A percentile compares a stretch with the other conserved stretches of the same genome.
Conservation (phyloP, 345 rosid genomes). For the Conringia planisiliqua region DNA sequence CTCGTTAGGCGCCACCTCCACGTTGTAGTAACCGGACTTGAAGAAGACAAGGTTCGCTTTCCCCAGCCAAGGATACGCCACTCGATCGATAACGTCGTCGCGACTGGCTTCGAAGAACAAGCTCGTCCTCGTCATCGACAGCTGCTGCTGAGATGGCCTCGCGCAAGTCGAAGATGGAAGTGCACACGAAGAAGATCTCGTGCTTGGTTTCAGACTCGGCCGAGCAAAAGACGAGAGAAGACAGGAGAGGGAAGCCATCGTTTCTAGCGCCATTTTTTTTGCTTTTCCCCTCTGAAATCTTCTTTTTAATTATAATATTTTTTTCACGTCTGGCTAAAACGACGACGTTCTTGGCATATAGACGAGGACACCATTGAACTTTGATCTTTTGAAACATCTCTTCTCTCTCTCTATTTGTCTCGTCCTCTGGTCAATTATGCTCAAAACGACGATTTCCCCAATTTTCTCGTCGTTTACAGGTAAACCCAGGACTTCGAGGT, state of each 20-base stretch:
- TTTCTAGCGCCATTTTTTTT: constrained; percentile 22
- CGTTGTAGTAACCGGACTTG: constrained; percentile 54
- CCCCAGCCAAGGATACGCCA: constrained; percentile 58
- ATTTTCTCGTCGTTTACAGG: constrained; percentile 46
- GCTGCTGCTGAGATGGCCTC: neutral
- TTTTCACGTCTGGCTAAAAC: neutral
- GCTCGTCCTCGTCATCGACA: too few relatives aligned
- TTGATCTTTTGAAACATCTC: constrained; percentile 4
- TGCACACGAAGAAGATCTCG: neutral
- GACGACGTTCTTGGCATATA: constrained; percentile 3
- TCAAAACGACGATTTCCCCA: constrained; percentile 54
- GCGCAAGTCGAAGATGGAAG: neutral
- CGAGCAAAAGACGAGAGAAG: neutral
- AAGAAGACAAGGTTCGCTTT: constrained; percentile 61
- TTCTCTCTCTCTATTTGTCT: neutral
- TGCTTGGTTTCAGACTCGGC: neutral
- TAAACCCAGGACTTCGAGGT: constrained; percentile 34
- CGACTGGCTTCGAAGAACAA: neutral
- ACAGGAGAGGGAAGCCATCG: constrained; percentile 16
- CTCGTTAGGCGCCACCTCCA: constrained; percentile 61
- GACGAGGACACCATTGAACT: constrained; percentile 5
- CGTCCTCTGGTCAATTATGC: constrained; percentile 33
- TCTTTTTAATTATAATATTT: neutral
- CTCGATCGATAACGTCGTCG: constrained; percentile 24
- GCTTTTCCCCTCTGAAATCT: neutral